These are phyloP conservation scores for Tylopilus sp. DNA, from an alignment of 768 basidiomycete species.

Conservation along the genomic window DNA sequence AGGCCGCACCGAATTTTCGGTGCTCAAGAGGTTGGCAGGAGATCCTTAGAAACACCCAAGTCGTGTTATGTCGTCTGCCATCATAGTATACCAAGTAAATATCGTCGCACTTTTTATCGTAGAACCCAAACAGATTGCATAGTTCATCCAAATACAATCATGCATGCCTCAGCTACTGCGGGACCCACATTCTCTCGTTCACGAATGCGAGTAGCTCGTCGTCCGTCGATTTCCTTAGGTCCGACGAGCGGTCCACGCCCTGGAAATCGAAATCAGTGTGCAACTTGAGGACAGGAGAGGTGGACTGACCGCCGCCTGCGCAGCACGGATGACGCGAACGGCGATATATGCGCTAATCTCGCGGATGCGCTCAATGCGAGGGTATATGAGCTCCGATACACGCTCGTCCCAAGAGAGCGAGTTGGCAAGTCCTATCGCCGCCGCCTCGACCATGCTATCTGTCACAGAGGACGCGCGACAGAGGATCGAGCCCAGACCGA, in stretches of 20 bases:
- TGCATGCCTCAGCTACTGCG: slow-evolving; percentile 30
- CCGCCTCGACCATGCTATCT: slow-evolving; percentile 86
- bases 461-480: slow-evolving; percentile 67
- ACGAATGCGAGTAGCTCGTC: slow-evolving; percentile 51
- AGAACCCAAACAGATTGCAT: not conserved
- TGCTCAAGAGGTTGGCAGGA: slow-evolving; percentile 65
- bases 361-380: slow-evolving; percentile 77
- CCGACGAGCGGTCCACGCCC: slow-evolving; percentile 52
- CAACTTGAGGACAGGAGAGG: slow-evolving; percentile 11
- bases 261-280: slow-evolving; percentile 21
- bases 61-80: not conserved
- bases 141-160: not conserved
- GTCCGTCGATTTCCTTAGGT: slow-evolving; percentile 58
- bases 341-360: slow-evolving; percentile 82
- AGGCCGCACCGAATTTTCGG: slow-evolving; percentile 65
- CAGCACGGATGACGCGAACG: slow-evolving; percentile 68
- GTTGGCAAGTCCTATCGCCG: slow-evolving; percentile 74
- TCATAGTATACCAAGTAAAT: slow-evolving; percentile 10
- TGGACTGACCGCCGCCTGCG: slow-evolving; percentile 65
- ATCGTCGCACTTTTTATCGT: not conserved
- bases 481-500: slow-evolving; percentile 75
- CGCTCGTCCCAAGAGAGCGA: slow-evolving; percentile 71
- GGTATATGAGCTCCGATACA: slow-evolving; percentile 69
- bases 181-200: slow-evolving; percentile 71
- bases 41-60: slow-evolving; percentile 1